Conservation (phyloP, 192 early-diverging fungal genomes). For the Obelidium mucronatum region DNA sequence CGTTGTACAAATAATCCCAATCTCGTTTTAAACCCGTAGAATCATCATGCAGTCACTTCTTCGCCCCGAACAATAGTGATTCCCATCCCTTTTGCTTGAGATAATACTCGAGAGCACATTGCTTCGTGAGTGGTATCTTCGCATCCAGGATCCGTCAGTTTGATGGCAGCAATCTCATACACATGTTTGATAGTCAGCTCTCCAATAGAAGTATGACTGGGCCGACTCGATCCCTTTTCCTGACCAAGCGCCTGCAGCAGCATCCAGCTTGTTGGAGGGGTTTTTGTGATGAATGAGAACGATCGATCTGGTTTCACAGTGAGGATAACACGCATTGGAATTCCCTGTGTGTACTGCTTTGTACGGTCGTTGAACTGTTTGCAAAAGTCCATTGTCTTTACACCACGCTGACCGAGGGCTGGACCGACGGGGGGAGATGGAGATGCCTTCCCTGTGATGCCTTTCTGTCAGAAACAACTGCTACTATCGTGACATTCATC, state of each 20-base stretch:
- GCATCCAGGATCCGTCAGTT: constrained; percentile 80
- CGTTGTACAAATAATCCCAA: no score
- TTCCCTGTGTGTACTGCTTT: constrained; percentile 78
- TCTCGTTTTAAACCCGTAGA: not conserved
- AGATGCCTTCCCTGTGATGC: constrained; percentile 87
- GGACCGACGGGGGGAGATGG: constrained; percentile 95
- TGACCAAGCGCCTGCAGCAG: constrained; percentile 49
- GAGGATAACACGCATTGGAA: constrained; percentile 86
- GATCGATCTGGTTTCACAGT: constrained; percentile 90
- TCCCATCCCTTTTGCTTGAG: constrained; percentile 81
- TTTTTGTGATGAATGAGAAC: constrained; percentile 87
- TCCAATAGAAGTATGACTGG: constrained; percentile 79
- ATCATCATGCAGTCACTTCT: constrained; percentile 10
- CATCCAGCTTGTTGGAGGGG: constrained; percentile 89
- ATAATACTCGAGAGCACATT: constrained; percentile 77
- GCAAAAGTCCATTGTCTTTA: constrained; percentile 98
- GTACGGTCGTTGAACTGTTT: constrained; percentile 97
- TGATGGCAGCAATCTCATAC: constrained; percentile 94
- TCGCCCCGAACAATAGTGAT: constrained; percentile 73
- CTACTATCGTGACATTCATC: no score
- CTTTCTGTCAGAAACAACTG: not conserved
- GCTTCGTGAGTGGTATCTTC: constrained; percentile 71
- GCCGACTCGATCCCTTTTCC: constrained; percentile 52
- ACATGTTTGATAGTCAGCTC: constrained; percentile 90
- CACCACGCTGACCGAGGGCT: constrained; percentile 93